Percentiles rank a stretch among this genome's conserved stretches.
Evolutionary conservation across 2,329 filamentous ascomycete species (phyloP).

Genomic region (Aspergillus luchuensis): DNA sequence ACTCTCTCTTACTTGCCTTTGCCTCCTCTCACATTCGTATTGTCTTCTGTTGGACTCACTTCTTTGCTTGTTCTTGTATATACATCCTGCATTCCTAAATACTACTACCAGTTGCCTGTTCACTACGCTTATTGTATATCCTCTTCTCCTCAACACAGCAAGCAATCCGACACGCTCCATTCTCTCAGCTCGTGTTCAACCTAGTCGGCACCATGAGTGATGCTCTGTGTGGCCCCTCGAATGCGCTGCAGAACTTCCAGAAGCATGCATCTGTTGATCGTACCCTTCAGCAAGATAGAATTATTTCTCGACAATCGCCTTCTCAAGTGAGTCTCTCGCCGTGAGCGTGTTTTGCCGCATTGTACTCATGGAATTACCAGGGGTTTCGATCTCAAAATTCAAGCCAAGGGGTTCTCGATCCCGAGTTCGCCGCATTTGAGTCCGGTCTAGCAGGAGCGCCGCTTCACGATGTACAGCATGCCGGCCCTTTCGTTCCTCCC

Average conservation of each 20-base stretch:
- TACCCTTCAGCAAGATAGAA: conserved; percentile 71
- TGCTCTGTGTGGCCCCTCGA: conserved; percentile 72
- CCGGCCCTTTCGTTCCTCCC: conserved; percentile 31
- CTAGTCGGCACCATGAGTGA: conserved; percentile 59
- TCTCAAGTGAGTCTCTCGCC: conserved; percentile 52
- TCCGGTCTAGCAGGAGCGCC: conserved; percentile 34
- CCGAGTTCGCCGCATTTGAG: conserved; percentile 71
- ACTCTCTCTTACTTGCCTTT: conserved; percentile 1
- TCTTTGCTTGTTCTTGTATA: not conserved
- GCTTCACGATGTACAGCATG: conserved; percentile 43
- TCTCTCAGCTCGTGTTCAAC: not conserved
- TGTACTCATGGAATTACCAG: conserved; percentile 42
- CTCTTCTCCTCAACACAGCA: not conserved
- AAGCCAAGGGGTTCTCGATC: conserved; percentile 59
- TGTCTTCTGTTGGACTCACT: not conserved
- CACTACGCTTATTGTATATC: not conserved
- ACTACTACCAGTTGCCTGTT: not conserved
- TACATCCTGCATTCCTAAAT: not conserved
- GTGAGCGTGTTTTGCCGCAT: not conserved
- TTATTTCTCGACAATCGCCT: conserved; percentile 57
- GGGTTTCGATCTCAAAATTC: conserved; percentile 63
- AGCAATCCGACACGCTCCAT: not conserved
- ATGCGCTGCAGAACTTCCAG: conserved; percentile 71
- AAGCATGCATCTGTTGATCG: conserved; percentile 69
- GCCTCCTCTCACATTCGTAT: conserved; percentile 7